Conservation (phyloP, 169 alveolate genomes). For the Plasmodium coatneyi region DNA sequence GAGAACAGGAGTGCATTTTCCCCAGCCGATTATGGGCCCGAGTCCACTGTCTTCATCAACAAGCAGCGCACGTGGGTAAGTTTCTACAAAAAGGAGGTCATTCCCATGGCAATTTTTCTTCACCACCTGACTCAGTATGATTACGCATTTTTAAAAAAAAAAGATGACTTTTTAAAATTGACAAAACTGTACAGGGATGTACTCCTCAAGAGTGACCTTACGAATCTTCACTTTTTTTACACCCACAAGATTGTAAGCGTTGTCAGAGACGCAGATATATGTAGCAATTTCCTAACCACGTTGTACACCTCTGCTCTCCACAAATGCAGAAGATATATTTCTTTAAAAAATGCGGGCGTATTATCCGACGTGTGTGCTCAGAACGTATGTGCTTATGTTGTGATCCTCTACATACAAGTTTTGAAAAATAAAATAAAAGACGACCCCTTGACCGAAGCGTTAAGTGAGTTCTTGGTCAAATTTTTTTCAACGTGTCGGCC, state of each 20-base stretch:
- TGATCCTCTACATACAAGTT: not conserved
- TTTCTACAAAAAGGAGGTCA: not conserved
- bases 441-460: not conserved
- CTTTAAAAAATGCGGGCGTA: not conserved
- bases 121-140: conserved; percentile 14
- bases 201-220: conserved; percentile 14
- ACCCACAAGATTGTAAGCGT: conserved; percentile 15
- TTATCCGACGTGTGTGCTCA: not conserved
- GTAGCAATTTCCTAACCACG: conserved; percentile 20
- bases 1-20: not conserved
- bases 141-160: conserved; percentile 12
- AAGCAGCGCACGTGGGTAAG: not conserved
- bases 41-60: conserved; percentile 8
- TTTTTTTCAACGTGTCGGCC: not conserved
- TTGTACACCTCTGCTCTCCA: conserved; percentile 23
- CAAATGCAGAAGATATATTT: conserved; percentile 9
- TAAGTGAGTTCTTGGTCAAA: not conserved
- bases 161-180: not conserved
- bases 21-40: not conserved
- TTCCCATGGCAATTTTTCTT: not conserved
- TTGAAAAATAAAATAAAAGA: conserved; percentile 38
- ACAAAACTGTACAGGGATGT: conserved; percentile 24
- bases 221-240: conserved; percentile 49
- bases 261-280: conserved; percentile 9
- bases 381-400: not conserved